Conservation (phyloP, 768 basidiomycete genomes). For the Tricholoma sp. region DNA sequence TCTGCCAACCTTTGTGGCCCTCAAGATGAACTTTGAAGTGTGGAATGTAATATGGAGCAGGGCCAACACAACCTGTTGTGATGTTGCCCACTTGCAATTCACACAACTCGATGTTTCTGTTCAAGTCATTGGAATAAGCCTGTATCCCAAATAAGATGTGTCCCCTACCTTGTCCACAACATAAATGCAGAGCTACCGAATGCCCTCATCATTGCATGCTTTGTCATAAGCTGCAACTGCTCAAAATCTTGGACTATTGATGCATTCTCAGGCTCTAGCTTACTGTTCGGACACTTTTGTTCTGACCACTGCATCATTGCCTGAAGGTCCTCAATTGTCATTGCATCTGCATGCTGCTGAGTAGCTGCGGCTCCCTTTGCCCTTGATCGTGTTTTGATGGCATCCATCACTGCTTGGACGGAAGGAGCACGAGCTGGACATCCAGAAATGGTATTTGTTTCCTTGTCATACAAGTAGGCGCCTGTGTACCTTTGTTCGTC, state of each 20-base stretch:
- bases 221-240: conserved; percentile 8
- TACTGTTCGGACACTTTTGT: conserved; percentile 9
- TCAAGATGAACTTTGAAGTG: no score
- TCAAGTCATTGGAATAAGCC: not conserved
- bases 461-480: conserved; percentile 19
- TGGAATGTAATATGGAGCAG: no score
- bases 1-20: no score
- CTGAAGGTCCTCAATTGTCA: conserved; percentile 26
- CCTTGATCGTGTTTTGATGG: conserved; percentile 16
- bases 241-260: not conserved
- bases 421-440: conserved; percentile 22
- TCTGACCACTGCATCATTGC: conserved; percentile 24
- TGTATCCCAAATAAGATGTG: not conserved
- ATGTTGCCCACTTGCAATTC: not conserved
- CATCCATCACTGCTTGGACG: conserved; percentile 19
- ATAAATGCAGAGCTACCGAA: conserved; percentile 23
- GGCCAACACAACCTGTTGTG: no score
- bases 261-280: not conserved
- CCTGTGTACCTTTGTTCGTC: conserved; percentile 19
- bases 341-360: conserved; percentile 27
- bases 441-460: conserved; percentile 18
- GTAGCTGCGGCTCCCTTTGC: conserved; percentile 16
- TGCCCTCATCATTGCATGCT: conserved; percentile 25
- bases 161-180: conserved; percentile 26
- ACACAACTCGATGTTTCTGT: not conserved